Conservation (phyloP, 805 yeast genomes). For the Candida pseudoglaebosa region DNA sequence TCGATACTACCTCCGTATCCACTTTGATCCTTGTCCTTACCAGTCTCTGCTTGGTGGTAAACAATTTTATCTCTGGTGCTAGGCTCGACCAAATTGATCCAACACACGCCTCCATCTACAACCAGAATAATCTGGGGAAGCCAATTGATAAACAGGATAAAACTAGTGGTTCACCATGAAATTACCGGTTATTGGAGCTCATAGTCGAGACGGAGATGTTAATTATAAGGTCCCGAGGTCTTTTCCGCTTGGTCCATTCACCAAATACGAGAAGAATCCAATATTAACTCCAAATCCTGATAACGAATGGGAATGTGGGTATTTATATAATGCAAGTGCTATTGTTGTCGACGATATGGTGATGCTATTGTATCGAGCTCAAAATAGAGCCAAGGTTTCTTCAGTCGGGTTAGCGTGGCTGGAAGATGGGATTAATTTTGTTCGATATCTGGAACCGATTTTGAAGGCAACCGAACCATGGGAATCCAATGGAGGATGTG, state of each 20-base stretch:
- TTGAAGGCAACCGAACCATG: slow-evolving; percentile 34
- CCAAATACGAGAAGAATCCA: slow-evolving; percentile 32
- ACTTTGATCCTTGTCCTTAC: too few species aligned
- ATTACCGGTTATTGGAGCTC: slow-evolving; percentile 23
- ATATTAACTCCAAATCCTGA: slow-evolving; percentile 35
- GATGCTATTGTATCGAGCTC: slow-evolving; percentile 37
- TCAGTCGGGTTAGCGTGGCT: slow-evolving; percentile 41
- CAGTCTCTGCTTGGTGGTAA: neutral
- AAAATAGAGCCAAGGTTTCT: slow-evolving; percentile 28
- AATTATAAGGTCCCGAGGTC: slow-evolving; percentile 29
- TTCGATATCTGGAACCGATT: slow-evolving; percentile 27
- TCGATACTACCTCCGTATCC: too few species aligned
- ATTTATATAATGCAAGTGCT: slow-evolving; percentile 40
- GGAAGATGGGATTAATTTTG: slow-evolving; percentile 33
- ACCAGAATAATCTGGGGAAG: neutral
- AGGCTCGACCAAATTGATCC: too few species aligned
- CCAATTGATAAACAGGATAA: neutral
- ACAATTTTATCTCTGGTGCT: too few species aligned
- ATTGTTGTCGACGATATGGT: slow-evolving; percentile 37
- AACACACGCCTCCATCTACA: too few species aligned
- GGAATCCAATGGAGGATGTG: slow-evolving; percentile 40
- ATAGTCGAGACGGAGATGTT: slow-evolving; percentile 27
- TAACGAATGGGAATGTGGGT: slow-evolving; percentile 34
- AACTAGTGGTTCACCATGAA: slow-evolving; percentile 17
- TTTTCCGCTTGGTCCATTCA: slow-evolving; percentile 42